Evolutionary conservation across 2,329 filamentous ascomycete genomes (phyloP), one percentile per base, ranked within the genome.

Genomic region (Pezicula carpinea): DNA sequence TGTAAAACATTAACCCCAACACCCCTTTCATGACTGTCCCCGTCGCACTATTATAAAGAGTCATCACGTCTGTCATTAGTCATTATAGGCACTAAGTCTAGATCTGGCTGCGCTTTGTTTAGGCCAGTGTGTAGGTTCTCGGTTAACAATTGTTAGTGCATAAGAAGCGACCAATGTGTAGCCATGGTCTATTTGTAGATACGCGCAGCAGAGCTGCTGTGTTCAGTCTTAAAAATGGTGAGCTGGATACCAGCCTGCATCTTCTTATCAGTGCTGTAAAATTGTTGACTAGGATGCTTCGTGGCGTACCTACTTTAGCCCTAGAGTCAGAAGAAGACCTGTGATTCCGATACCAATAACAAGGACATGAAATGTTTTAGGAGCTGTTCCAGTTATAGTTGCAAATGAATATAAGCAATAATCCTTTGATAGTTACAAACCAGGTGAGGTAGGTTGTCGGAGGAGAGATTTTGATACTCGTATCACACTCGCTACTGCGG

Each of bases 121-220:
- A 52, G 23, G 31, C 43, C 22, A n/a, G 36, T 29, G 18, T 35
- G 6, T 13, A 54, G 42, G 33, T 54, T 44, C 15, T 34, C 33
- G 39, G 52, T 48, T 3, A 53, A 38, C 4, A 55, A 41, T 17
- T 47, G 35, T 44, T 50, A 38, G 19, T 52, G 45, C 33, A 46
- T 40, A 21, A 48, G 51, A 14, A 49, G 29, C 8, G 41, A 29
- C 52, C 53, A 56, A 35, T 56, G 53, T 23, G 53, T 46, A 33
- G 49, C 49, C 49, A 56, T 50, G 18, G 39, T 52, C 53, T 50
- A 56, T 45, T 54, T n/a, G n/a, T n/a, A n/a, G n/a, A n/a, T n/a
- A n/a, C 52, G 6, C 49, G 46, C 21, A 47, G 46, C 15, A 52
- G 44, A 22, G 47, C 48, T 32, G 4, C 43, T 39, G 22, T 43